Conservation (phyloP, 306 rosid species). For the Medicago arabica region DNA sequence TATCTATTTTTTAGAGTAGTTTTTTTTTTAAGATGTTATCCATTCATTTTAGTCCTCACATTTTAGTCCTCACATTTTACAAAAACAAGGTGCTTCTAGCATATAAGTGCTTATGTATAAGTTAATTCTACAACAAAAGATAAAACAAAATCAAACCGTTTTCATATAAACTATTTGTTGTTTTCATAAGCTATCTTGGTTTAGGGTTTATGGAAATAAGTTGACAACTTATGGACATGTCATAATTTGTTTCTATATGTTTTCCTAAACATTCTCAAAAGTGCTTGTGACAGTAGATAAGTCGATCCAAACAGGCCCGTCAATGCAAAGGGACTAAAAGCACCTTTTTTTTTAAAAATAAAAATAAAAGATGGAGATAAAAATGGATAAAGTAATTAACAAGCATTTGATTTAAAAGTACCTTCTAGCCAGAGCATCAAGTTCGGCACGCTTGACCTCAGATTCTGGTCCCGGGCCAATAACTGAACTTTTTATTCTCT, state of each 20-base stretch:
- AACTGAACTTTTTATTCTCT: constrained; percentile 59
- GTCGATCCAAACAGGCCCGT: no score
- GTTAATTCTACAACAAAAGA: not conserved
- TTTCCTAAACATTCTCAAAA: no score
- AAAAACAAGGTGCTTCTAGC: no score
- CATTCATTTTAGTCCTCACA: not conserved
- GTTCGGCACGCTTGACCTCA: constrained; percentile 85
- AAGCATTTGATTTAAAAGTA: constrained; percentile 31
- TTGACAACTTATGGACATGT: not conserved
- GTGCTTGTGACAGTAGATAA: no score
- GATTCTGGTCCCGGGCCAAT: constrained; percentile 71
- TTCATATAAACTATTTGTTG: not conserved
- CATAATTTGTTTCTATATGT: not conserved
- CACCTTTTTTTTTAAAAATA: no score
- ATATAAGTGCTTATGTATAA: not conserved
- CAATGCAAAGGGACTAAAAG: no score
- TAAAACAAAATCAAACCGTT: not conserved
- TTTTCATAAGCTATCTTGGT: not conserved
- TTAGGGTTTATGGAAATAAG: not conserved
- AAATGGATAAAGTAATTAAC: not conserved
- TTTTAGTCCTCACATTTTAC: no score
- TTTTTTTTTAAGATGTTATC: no score
- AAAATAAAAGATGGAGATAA: no score
- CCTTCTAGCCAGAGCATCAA: constrained; percentile 93
- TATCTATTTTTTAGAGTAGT: no score